These are phyloP conservation scores for Salix brachista DNA, from an alignment of 345 rosid species.

Conservation along the genomic window DNA sequence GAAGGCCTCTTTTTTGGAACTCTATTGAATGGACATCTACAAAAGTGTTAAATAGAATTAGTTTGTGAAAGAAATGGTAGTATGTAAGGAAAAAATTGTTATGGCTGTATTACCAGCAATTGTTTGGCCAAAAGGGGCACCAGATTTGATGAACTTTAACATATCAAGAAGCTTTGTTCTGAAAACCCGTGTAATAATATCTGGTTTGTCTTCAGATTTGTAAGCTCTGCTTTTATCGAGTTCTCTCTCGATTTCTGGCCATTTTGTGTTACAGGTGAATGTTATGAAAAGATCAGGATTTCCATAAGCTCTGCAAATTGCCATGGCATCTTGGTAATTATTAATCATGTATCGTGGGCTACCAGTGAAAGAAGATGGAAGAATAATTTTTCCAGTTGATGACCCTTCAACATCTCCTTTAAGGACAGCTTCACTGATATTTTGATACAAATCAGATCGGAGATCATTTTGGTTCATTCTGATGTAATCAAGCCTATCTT, in stretches of 20 bases:
- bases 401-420: too few species aligned
- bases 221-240: neutral
- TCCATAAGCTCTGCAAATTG: neutral
- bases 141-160: neutral
- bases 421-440: too few species aligned
- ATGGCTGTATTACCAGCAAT: neutral
- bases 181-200: neutral
- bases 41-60: too few species aligned
- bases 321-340: neutral
- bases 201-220: neutral
- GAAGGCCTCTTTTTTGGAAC: neutral
- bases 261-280: neutral
- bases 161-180: neutral
- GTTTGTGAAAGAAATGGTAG: too few species aligned
- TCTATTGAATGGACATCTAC: neutral
- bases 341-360: neutral
- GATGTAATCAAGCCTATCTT: too few species aligned
- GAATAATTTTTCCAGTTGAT: too few species aligned
- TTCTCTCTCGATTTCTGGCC: neutral
- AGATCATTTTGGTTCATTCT: too few species aligned
- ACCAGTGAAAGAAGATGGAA: too few species aligned
- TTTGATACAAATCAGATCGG: too few species aligned
- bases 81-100: too few species aligned
- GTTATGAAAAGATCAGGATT: neutral
- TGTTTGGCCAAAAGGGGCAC: neutral